Conservation (phyloP, 2,329 filamentous ascomycete genomes). For the Aspergillus sp. region DNA sequence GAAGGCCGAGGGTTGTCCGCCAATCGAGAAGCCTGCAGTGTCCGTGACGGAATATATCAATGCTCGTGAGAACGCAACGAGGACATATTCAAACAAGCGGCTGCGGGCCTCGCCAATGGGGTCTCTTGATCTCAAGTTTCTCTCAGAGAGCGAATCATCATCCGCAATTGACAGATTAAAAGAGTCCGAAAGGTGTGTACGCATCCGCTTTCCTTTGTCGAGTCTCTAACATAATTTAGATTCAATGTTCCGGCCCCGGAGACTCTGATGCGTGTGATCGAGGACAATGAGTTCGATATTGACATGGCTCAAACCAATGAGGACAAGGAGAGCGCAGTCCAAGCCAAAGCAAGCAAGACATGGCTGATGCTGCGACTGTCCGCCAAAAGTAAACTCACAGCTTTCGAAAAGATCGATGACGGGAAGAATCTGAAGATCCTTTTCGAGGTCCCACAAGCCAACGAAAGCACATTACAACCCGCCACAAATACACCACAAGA, state of each 20-base stretch:
- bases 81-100: conserved; percentile 71
- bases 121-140: conserved; percentile 76
- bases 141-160: conserved; percentile 67
- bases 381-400: conserved; percentile 70
- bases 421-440: conserved; percentile 68
- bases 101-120: conserved; percentile 71
- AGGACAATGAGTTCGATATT: conserved; percentile 81
- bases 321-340: conserved; percentile 63
- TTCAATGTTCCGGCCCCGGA: conserved; percentile 72
- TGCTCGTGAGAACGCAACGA: conserved; percentile 68
- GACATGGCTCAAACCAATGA: conserved; percentile 73
- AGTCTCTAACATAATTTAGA: conserved; percentile 43
- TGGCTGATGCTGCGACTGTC: conserved; percentile 89
- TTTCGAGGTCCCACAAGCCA: conserved; percentile 41
- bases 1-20: conserved; percentile 93
- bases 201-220: not conserved
- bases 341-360: conserved; percentile 81
- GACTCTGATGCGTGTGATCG: conserved; percentile 73
- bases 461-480: conserved; percentile 23
- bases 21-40: conserved; percentile 78
- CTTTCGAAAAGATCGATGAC: conserved; percentile 87
- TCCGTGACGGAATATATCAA: conserved; percentile 70
- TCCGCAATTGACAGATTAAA: conserved; percentile 72
- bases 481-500: conserved; percentile 30
- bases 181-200: conserved; percentile 57